These are phyloP conservation scores for Hygrocybe coccinea DNA, from an alignment of 768 basidiomycete genomes.

Conservation along the genomic window DNA sequence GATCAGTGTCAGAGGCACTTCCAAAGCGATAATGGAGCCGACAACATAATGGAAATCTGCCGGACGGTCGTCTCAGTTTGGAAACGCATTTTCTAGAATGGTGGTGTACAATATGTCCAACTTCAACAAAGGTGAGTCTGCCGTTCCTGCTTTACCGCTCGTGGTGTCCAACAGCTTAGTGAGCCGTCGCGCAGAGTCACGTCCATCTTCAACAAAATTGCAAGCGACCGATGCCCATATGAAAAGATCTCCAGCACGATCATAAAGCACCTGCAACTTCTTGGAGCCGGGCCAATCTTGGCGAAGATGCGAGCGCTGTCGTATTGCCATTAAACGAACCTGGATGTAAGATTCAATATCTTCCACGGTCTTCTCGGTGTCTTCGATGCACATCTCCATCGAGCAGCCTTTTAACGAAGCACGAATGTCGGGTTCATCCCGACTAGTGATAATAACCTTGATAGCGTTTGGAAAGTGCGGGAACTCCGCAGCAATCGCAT, in stretches of 20 bases:
- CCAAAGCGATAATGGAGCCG: conserved; percentile 4
- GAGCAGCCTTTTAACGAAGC: background rate
- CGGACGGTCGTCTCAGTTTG: background rate
- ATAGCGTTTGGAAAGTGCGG: background rate
- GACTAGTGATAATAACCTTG: conserved; percentile 3
- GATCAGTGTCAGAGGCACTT: conserved; percentile 1
- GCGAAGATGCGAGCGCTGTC: background rate
- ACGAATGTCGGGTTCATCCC: conserved; percentile 7
- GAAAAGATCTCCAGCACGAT: conserved; percentile 16
- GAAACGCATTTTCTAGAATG: conserved; percentile 2
- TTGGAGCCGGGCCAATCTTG: conserved; percentile 12
- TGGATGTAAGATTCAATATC: conserved; percentile 7
- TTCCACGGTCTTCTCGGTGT: background rate
- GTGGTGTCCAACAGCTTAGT: background rate
- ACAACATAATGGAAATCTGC: conserved; percentile 5
- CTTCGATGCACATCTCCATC: conserved; percentile 2
- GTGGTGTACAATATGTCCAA: conserved; percentile 3
- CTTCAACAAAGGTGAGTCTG: background rate
- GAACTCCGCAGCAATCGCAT: conserved; percentile 4
- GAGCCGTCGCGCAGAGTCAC: background rate
- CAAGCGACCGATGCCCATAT: conserved; percentile 21
- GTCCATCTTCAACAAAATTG: conserved; percentile 13
- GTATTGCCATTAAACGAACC: background rate
- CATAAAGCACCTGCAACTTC: conserved; percentile 4
- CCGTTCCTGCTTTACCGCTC: background rate